These are phyloP conservation scores for Didymella lethalis DNA, from an alignment of 2,329 filamentous ascomycete species.

Conservation along the genomic window DNA sequence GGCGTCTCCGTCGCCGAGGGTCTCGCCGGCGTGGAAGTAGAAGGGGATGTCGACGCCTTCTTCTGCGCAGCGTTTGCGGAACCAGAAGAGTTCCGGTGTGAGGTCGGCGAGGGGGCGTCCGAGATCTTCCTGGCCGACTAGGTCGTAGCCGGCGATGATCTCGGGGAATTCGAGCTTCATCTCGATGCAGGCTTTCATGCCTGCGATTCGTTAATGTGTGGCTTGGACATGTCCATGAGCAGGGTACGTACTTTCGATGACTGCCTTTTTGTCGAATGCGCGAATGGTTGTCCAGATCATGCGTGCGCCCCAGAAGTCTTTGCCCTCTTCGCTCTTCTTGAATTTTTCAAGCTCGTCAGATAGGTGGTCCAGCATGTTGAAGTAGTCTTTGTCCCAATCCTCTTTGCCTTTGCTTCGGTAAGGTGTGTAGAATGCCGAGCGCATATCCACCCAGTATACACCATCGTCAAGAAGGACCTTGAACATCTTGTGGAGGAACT, in stretches of 20 bases:
- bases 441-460: conserved; percentile 83
- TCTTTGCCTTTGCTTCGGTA: conserved; percentile 73
- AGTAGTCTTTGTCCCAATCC: conserved; percentile 70
- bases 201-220: conserved; percentile 28
- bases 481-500: conserved; percentile 76
- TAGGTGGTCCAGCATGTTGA: conserved; percentile 74
- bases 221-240: not conserved
- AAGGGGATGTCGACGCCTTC: conserved; percentile 86
- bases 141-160: conserved; percentile 84
- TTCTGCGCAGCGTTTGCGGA: conserved; percentile 81
- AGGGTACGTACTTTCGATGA: conserved; percentile 67
- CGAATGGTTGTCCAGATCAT: conserved; percentile 86
- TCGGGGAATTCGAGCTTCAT: conserved; percentile 82
- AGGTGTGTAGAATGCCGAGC: conserved; percentile 75
- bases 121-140: conserved; percentile 86
- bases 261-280: conserved; percentile 66
- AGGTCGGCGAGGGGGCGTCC: conserved; percentile 79
- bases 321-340: conserved; percentile 72
- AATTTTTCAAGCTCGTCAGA: conserved; percentile 82
- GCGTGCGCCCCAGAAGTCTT: conserved; percentile 82
- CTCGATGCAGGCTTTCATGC: conserved; percentile 86
- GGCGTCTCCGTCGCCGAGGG: conserved; percentile 76
- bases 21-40: conserved; percentile 95
- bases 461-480: conserved; percentile 78
- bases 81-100: conserved; percentile 90